These are phyloP conservation scores for Fusarium veterinarium DNA, from an alignment of 2,329 filamentous ascomycete species.

Conservation along the genomic window DNA sequence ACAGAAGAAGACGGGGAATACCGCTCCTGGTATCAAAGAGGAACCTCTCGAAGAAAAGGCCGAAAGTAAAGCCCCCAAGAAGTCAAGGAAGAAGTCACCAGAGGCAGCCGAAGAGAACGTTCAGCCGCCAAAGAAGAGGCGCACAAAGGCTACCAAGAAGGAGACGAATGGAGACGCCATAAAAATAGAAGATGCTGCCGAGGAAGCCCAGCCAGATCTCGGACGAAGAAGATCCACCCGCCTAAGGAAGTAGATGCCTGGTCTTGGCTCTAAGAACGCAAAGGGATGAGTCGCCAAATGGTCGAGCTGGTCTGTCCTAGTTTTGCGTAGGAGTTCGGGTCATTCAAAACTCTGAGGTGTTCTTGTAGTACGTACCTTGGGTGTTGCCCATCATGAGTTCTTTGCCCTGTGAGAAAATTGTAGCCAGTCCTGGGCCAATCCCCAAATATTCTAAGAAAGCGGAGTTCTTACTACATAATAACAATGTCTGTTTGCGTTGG, in stretches of 20 bases:
- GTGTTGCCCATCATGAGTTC: background rate
- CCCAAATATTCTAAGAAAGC: background rate
- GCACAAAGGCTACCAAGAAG: slow-evolving; percentile 27
- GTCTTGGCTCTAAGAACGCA: too few relatives aligned
- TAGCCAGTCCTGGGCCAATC: background rate
- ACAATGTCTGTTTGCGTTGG: background rate
- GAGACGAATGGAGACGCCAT: slow-evolving; percentile 43
- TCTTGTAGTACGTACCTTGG: background rate
- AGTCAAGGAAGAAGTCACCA: slow-evolving; percentile 38
- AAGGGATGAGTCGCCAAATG: too few relatives aligned
- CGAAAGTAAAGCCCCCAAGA: slow-evolving; percentile 41
- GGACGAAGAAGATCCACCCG: slow-evolving; percentile 41
- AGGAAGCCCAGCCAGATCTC: slow-evolving; percentile 21
- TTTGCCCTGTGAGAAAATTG: background rate
- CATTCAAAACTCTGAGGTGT: background rate
- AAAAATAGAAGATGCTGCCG: slow-evolving; percentile 13
- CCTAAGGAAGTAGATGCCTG: slow-evolving; percentile 32
- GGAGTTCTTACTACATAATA: too few relatives aligned
- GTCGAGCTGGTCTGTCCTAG: background rate
- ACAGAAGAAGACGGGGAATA: slow-evolving; percentile 79
- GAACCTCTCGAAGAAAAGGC: slow-evolving; percentile 50
- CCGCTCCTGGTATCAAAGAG: slow-evolving; percentile 57
- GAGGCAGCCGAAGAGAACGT: slow-evolving; percentile 41
- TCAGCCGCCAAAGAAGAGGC: slow-evolving; percentile 41
- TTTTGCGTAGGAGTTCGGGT: background rate